Base-by-base conservation (phyloP, 192 early-diverging fungal species). In the Podila epicladia region DNA sequence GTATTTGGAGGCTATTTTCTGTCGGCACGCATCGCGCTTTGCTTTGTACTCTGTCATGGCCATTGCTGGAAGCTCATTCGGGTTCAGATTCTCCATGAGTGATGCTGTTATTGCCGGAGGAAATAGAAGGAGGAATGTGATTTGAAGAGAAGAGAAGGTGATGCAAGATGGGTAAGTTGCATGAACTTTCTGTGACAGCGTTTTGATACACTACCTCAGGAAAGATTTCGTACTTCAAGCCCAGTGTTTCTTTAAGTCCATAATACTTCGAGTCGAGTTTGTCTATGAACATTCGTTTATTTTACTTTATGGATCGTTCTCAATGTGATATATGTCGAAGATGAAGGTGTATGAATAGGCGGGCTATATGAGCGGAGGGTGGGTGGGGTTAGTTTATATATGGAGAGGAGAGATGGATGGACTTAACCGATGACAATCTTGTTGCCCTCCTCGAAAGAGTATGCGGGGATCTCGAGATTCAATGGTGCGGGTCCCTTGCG, bases 401-500 rank as follows among this genome's bases (percentile, higher is more conserved):
- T 45, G 41, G 41, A 45, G 13, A 17, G 41, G 41, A 45, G 41
- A 45, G 41, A 84, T 45, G 41, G 15, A 45, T 45, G 3, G 15
- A 5, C n/a, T 87, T 96, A 97, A 85, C 97, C 97, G 84, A 97
- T 91, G 66, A 97, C 87, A 61, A 97, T 88, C 85, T 90, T 94
- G 67, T 89, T 89, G 59, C 94, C 95, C 72, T 92, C 72, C 49
- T 73, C 73, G 58, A 85, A 76, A 29, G 82, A 88, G 79, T 93
- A 91, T 73, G 74, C 82, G 61, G 97, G 97, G 68, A 99, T 92
- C 89, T 99, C 97, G 84, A 99, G 89, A 91, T 99, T 99, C 55
- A 99, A 90, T 38, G 97, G 97, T 65, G 97, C 97, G 32, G 97
- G 97, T 64, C 97, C 97, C 89, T 98, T 97, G 77, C 97, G 92